Evolutionary conservation across 2,329 filamentous ascomycete species (phyloP), one percentile per base, ranked within the genome.

Genomic region (Nothophoma quercina): DNA sequence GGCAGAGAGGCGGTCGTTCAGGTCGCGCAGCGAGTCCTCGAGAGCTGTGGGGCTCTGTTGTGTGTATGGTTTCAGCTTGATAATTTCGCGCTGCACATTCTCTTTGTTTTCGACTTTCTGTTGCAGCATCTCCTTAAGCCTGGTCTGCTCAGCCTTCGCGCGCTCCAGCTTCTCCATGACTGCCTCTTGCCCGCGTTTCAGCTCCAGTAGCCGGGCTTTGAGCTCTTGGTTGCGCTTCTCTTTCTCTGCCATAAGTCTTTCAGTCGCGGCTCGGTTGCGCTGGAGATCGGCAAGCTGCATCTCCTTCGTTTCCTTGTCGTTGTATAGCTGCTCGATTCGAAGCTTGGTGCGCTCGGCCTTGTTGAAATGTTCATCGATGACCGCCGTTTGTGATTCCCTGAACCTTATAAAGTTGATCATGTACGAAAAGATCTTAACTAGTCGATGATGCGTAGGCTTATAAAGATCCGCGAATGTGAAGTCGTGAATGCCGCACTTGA

Each of bases 401-500:
- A 98, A 99, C 45, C 95, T 88, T 63, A 98, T 93, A 76, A 99
- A 99, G 77, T 99, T 99, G 80, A 99, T 99, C 59, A 98, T 85
- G 76, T 97, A 97, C 60, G 91, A 96, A 73, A 99, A 95, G 68
- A 98, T 96, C 78, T 95, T 96, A 68, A 93, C 89, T 12, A 98
- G 83, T 35, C 95, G 89, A 51, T 91, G 89, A 70, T 96, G 90
- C 1, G 91, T 96, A 13, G 95, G 95, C 72, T 89, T 89, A 72
- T 96, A 93, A 5, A 99, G 80, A 73, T 99, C 95, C 55, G 88
- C 87, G 76, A 98, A 96, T 28, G 89, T 91, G 68, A 99, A 96
- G 75, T 99, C 95, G 56, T 88, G 88, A 64, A 99, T 90, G 38
- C 92, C 92, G 72, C 95, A 98, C 80, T 93, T 25, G 15, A 7